Evolutionary conservation across 495 filamentous ascomycete genomes (phyloP).

Genomic region (Aspergillus diversus): DNA sequence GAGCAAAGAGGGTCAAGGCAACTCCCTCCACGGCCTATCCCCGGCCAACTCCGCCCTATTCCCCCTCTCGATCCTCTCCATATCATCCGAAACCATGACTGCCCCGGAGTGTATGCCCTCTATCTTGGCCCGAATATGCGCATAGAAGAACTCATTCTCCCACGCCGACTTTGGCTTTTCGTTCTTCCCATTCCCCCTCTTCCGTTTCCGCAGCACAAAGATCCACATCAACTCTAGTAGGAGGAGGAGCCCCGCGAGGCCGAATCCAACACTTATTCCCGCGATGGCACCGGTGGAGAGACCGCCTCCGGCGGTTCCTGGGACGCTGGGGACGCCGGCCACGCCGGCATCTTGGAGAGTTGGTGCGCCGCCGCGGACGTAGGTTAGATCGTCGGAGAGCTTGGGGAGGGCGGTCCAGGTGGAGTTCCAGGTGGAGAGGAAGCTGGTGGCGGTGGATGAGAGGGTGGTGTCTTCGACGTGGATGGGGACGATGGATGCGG

Average conservation of each 20-base stretch:
- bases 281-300: conserved; percentile 34
- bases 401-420: conserved; percentile 33
- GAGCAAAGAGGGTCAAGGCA: neutral
- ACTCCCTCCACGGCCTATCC: neutral
- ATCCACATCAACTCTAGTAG: neutral
- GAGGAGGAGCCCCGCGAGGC: conserved; percentile 9
- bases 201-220: neutral
- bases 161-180: neutral
- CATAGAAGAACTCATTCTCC: neutral
- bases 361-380: neutral
- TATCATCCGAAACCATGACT: neutral
- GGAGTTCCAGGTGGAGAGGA: conserved; percentile 18
- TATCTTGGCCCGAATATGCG: neutral
- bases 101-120: neutral
- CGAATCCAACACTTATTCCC: conserved; percentile 32
- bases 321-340: neutral
- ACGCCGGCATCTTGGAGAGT: neutral
- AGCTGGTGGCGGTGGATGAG: conserved; percentile 24
- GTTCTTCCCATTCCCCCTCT: neutral
- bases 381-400: neutral
- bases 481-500: neutral
- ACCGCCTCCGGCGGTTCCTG: conserved; percentile 1
- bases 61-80: neutral
- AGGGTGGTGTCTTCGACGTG: conserved; percentile 9
- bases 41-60: neutral